phyloP scores from a whole-genome alignment of 768 basidiomycete genomes.

The Boletus edulis region DNA sequence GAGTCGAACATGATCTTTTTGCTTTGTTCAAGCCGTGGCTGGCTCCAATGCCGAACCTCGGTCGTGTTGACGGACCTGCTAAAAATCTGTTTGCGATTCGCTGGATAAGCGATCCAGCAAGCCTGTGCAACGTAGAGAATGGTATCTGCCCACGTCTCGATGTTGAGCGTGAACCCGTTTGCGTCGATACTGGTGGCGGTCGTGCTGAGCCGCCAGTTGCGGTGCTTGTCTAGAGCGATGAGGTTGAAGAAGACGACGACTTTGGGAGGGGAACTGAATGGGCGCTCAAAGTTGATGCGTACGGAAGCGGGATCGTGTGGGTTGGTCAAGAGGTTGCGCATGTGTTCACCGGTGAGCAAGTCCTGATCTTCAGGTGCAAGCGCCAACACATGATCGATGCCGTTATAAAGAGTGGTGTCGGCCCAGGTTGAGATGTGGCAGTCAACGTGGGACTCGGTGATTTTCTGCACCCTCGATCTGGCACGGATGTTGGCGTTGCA shows the following conservation, averaged over 20 bases:
- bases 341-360: conserved; percentile 13
- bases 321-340: not conserved
- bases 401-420: not conserved
- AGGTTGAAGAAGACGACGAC: not conserved
- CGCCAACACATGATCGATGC: not conserved
- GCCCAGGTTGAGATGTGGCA: conserved; percentile 2
- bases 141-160: conserved; percentile 13
- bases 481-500: not conserved
- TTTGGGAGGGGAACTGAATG: not conserved
- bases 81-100: conserved; percentile 17
- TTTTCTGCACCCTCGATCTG: not conserved
- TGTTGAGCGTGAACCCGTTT: conserved; percentile 16
- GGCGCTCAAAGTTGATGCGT: not conserved
- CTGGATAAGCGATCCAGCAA: conserved; percentile 23
- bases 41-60: not conserved
- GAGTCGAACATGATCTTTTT: conserved; percentile 5
- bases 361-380: conserved; percentile 9
- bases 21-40: conserved; percentile 4
- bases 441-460: not conserved
- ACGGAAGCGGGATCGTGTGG: not conserved
- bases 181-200: conserved; percentile 7
- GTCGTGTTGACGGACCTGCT: conserved; percentile 13
- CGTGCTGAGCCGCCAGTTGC: not conserved
- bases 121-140: not conserved
- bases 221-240: not conserved